Evolutionary conservation across 805 yeast species (phyloP).

Genomic region (Starmerella davenportii): DNA sequence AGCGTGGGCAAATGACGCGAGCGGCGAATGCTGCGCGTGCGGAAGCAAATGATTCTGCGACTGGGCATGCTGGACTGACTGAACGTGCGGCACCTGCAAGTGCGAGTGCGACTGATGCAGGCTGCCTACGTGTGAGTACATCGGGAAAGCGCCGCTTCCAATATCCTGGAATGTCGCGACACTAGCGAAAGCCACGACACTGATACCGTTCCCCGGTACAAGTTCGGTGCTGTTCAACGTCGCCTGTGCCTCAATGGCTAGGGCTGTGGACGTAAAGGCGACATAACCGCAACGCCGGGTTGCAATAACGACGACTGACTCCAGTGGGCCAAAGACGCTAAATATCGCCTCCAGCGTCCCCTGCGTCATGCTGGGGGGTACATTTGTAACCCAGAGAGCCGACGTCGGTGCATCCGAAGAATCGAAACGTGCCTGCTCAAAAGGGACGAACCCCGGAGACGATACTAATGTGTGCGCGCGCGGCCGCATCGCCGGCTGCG

Average conservation of each 20-base stretch:
- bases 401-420: constrained; percentile 23
- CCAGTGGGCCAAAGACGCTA: constrained; percentile 41
- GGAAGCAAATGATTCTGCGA: not conserved
- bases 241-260: constrained; percentile 65
- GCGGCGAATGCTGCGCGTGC: not conserved
- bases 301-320: constrained; percentile 42
- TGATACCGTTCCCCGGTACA: constrained; percentile 54
- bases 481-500: constrained; percentile 11
- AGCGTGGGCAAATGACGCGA: not conserved
- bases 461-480: constrained; percentile 14
- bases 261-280: constrained; percentile 52
- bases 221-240: constrained; percentile 68
- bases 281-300: constrained; percentile 36
- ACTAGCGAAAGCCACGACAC: constrained; percentile 73
- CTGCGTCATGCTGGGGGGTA: constrained; percentile 42
- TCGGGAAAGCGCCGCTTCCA: not conserved
- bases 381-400: constrained; percentile 58
- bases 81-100: not conserved
- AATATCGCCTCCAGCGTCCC: constrained; percentile 45
- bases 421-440: constrained; percentile 9
- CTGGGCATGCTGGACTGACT: not conserved
- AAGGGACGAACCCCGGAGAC: not conserved
- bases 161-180: constrained; percentile 23
- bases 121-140: not conserved
- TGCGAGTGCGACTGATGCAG: not conserved